Evolutionary conservation across 1,284 basidiomycete species (phyloP).

Genomic region (Tilletia indica): DNA sequence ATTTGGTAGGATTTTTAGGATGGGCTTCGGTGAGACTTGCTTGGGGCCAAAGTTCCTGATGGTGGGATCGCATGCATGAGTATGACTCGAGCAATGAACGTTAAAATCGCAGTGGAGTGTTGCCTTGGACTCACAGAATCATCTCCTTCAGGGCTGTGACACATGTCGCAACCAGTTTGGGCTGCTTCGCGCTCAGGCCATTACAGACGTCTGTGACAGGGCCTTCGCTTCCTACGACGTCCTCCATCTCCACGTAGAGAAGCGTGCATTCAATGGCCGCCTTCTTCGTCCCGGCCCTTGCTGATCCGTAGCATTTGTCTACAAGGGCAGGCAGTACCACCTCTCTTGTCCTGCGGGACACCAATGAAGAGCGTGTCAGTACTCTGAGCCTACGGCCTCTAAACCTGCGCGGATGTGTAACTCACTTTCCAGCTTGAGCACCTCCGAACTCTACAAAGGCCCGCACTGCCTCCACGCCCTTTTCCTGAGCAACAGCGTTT

Average conservation of each 20-base stretch:
- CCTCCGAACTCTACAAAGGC: conserved; percentile 86
- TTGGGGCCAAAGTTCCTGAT: conserved; percentile 77
- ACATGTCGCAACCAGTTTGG: conserved; percentile 83
- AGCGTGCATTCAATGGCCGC: conserved; percentile 81
- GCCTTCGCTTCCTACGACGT: conserved; percentile 69
- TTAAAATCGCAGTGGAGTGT: too few relatives aligned
- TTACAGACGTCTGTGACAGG: conserved; percentile 78
- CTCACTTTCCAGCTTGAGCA: conserved; percentile 64
- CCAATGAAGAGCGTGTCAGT: not conserved
- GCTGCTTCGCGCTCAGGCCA: conserved; percentile 86
- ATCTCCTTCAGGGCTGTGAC: conserved; percentile 79
- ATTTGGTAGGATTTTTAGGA: conserved; percentile 84
- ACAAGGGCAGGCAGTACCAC: conserved; percentile 82
- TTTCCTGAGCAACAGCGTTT: conserved; percentile 97
- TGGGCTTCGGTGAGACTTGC: conserved; percentile 69
- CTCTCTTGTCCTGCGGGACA: conserved; percentile 65
- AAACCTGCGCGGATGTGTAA: not conserved
- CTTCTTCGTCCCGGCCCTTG: conserved; percentile 79
- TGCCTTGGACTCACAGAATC: conserved; percentile 60
- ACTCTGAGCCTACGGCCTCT: not conserved
- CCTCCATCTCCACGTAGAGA: conserved; percentile 92
- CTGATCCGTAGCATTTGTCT: conserved; percentile 91
- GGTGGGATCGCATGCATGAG: not conserved
- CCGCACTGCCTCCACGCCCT: conserved; percentile 75
- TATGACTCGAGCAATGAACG: too few relatives aligned